Evolutionary conservation across 2,329 filamentous ascomycete genomes (phyloP), one percentile per base, ranked within the genome.

Genomic region (Shiraia bambusicola): DNA sequence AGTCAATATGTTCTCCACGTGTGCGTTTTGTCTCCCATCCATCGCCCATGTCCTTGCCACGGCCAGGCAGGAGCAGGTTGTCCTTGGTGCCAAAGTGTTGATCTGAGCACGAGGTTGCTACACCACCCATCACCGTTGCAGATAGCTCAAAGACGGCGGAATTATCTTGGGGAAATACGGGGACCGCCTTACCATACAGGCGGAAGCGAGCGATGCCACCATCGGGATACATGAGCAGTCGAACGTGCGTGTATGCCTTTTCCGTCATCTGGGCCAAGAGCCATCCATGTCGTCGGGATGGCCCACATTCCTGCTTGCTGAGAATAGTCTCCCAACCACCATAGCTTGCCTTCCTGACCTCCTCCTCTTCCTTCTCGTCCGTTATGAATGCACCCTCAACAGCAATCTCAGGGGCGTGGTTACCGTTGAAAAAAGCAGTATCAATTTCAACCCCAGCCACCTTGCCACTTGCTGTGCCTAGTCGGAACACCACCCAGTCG

Each of bases 21-120:
- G 86, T 88, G 39, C 88, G 78, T 52, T 84, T 82, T 41, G 88
- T 93, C 71, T 93, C 88, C 88, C 88, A 93, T 6, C 88, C 88
- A 65, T 92, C 88, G 36, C 87, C 86, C 88, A 93, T 93, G 69
- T 93, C 86, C 65, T 84, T 83, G 29, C 87, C 87, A 17, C 87
- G 77, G 2, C 86, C 87, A 0, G 87, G 87, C 3, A 91, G 74
- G n/a, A 91, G 77, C 25, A 92, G 73, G 69, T 92, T 91, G 63
- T 87, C 83, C 65, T 86, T 89, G 27, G 82, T 86, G 46, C 88
- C 87, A 59, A 91, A 94, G 69, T 93, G 88, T 71, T 93, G 84
- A 67, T 93, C 87, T 47, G 82, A 88, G 74, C 87, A 91, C 1
- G 80, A 78, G 7, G 88, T 73, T 27, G 86, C 87, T 17, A 91